Evolutionary conservation across 257 asterid genomes (phyloP).

Genomic region (Schizonepeta tenuifolia): DNA sequence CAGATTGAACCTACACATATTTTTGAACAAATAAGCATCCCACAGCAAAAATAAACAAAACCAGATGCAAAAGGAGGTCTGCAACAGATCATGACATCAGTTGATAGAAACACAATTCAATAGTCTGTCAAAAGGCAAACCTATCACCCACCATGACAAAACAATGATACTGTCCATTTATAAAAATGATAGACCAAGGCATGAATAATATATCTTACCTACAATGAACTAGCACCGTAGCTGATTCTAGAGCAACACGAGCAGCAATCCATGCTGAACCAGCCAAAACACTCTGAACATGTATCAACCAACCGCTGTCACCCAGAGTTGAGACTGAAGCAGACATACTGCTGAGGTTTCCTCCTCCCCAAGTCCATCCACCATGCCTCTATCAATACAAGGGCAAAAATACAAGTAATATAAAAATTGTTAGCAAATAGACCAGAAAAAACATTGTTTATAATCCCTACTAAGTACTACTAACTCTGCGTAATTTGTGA

Average conservation of each 20-base stretch:
- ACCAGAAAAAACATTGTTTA: slow-evolving; percentile 16
- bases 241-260: slow-evolving; percentile 93
- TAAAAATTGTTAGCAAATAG: slow-evolving; percentile 18
- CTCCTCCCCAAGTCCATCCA: slow-evolving; percentile 99
- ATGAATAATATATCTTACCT: slow-evolving; percentile 57
- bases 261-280: slow-evolving; percentile 99
- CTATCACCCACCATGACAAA: slow-evolving; percentile 6
- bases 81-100: background rate
- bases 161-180: background rate
- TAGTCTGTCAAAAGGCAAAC: background rate
- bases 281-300: slow-evolving; percentile 94
- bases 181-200: slow-evolving; percentile 10
- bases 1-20: background rate
- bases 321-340: slow-evolving; percentile 98
- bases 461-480: background rate
- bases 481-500: slow-evolving; percentile 21
- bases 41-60: background rate
- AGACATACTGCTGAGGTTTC: slow-evolving; percentile 99
- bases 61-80: background rate
- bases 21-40: background rate
- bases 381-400: slow-evolving; percentile 76
- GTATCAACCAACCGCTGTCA: slow-evolving; percentile 97
- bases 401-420: slow-evolving; percentile 22
- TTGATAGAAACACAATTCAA: background rate
- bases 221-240: slow-evolving; percentile 98